Evolutionary conservation across 805 yeast species (phyloP).

Genomic region (Yamadazyma kitorensis): DNA sequence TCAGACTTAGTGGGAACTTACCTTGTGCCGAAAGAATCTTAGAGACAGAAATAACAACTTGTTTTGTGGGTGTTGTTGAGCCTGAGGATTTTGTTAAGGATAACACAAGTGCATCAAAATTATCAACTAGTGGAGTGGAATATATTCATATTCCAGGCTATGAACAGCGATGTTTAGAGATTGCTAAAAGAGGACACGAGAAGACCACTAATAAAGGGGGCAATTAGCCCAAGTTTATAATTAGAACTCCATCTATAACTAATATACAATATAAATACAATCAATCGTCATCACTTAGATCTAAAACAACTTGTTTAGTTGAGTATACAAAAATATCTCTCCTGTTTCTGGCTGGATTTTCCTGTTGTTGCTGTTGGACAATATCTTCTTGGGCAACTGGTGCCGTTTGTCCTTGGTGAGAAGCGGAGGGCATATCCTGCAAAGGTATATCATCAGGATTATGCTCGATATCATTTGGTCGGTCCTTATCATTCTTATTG

Average conservation of each 20-base stretch:
- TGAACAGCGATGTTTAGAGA: constrained; percentile 63
- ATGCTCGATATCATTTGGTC: not conserved
- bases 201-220: too few relatives aligned
- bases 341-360: constrained; percentile 16
- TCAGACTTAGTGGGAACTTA: constrained; percentile 80
- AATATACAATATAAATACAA: constrained; percentile 1
- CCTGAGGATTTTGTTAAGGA: constrained; percentile 85
- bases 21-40: constrained; percentile 87
- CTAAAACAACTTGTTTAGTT: constrained; percentile 32
- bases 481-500: not conserved
- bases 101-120: constrained; percentile 59
- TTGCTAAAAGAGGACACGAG: constrained; percentile 74
- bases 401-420: not conserved
- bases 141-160: constrained; percentile 83
- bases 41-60: constrained; percentile 55
- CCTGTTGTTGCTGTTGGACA: constrained; percentile 1
- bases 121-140: constrained; percentile 57
- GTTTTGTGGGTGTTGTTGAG: constrained; percentile 89
- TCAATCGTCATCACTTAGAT: constrained; percentile 21
- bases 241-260: not conserved
- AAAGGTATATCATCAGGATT: constrained; percentile 1
- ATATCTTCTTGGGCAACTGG: constrained; percentile 4
- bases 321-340: constrained; percentile 39
- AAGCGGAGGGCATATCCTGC: not conserved
- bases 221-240: not conserved